Percentiles rank a stretch among this genome's conserved stretches.
phyloP scores from a whole-genome alignment of 2,329 filamentous ascomycete genomes.

The Epichloe hybrida region DNA sequence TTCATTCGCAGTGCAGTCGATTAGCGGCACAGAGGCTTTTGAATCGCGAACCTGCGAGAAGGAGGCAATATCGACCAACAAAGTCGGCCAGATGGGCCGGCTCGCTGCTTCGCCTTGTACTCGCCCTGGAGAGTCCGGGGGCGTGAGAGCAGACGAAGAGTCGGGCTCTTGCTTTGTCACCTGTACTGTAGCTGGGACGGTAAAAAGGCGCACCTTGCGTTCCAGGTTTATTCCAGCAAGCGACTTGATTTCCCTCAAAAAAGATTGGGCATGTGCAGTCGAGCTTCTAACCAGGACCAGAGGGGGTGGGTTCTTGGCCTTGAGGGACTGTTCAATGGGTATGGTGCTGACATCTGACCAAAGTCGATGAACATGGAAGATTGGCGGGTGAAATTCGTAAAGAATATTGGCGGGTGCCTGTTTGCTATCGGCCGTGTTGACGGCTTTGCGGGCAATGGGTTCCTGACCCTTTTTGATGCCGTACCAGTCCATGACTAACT shows the following conservation, averaged over 20 bases:
- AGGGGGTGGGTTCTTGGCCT: slow-evolving; percentile 45
- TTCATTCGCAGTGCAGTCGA: slow-evolving; percentile 56
- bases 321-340: slow-evolving; percentile 42
- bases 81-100: slow-evolving; percentile 24
- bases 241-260: slow-evolving; percentile 61
- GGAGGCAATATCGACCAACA: slow-evolving; percentile 34
- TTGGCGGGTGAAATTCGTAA: slow-evolving; percentile 73
- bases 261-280: slow-evolving; percentile 56
- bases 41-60: slow-evolving; percentile 32
- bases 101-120: slow-evolving; percentile 11
- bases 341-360: slow-evolving; percentile 46
- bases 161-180: slow-evolving; percentile 20
- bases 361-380: slow-evolving; percentile 75
- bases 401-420: slow-evolving; percentile 46
- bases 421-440: slow-evolving; percentile 49
- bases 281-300: slow-evolving; percentile 58
- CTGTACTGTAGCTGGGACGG: slow-evolving; percentile 35
- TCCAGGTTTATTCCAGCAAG: slow-evolving; percentile 51
- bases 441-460: slow-evolving; percentile 61
- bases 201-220: slow-evolving; percentile 63
- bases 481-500: slow-evolving; percentile 70
- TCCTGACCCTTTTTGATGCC: slow-evolving; percentile 56
- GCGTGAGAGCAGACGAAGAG: slow-evolving; percentile 23
- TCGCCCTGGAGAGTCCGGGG: slow-evolving; percentile 26
- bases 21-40: slow-evolving; percentile 12